A percentile compares a stretch with the other conserved stretches of the same genome.
Evolutionary conservation across 352 stramenopile genomes (phyloP).

Genomic region (Globisporangium iwayamae): DNA sequence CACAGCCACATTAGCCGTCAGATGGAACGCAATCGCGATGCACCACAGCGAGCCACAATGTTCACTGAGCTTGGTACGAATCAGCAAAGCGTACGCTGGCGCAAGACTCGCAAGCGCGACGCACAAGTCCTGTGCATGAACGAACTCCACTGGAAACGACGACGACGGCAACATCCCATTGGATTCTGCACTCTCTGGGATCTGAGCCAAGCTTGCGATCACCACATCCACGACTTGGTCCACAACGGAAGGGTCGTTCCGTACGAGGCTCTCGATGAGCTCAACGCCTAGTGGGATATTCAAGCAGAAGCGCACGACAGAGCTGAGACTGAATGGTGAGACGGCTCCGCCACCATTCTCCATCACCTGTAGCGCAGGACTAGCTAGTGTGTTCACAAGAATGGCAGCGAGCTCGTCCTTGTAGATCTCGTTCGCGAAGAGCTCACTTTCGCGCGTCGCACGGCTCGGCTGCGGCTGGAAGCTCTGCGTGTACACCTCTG

Average conservation of each 20-base stretch:
- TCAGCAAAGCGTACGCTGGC: constrained; percentile 31
- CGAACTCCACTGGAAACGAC: constrained; percentile 7
- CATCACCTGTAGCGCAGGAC: constrained; percentile 22
- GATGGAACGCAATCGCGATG: constrained; percentile 21
- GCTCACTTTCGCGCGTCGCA: constrained; percentile 27
- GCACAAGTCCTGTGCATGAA: constrained; percentile 23
- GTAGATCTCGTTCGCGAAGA: constrained; percentile 58
- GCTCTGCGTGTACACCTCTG: constrained; percentile 22
- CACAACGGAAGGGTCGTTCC: constrained; percentile 46
- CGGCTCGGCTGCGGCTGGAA: not conserved
- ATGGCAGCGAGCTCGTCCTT: constrained; percentile 50
- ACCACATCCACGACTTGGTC: constrained; percentile 37
- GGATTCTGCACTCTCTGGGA: constrained; percentile 10
- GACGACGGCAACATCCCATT: not conserved
- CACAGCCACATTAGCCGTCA: constrained; percentile 17
- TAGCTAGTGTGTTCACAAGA: constrained; percentile 40
- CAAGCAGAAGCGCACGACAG: constrained; percentile 23
- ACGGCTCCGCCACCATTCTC: not conserved
- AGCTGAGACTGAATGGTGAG: constrained; percentile 13
- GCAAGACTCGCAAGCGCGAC: constrained; percentile 32
- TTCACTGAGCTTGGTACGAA: constrained; percentile 30
- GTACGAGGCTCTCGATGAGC: constrained; percentile 37
- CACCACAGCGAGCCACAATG: constrained; percentile 14
- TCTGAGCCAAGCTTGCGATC: constrained; percentile 25
- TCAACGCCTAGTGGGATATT: constrained; percentile 34